Evolutionary conservation across 257 asterid species (phyloP), one percentile per base, ranked within the genome.

Genomic region (Gynochthodes officinalis): DNA sequence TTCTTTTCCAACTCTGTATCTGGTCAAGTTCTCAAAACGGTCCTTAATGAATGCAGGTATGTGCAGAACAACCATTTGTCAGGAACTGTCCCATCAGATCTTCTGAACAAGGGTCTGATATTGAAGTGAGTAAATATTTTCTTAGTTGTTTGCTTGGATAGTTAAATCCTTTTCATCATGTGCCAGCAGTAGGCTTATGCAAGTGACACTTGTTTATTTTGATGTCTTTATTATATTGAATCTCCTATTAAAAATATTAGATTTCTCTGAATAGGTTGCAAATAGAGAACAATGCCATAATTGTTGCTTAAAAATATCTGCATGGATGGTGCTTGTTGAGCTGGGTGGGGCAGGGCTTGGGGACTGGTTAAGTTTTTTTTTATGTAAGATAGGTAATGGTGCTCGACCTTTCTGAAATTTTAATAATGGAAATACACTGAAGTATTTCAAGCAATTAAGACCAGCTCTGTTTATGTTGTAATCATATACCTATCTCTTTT

Each of bases 61-160:
- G 80, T 92, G 78, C 98, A 95, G 80, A 84, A 89, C 85, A 95
- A 95, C 81, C 64, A 58, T 87, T 84, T 95, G 66, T 79, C 88
- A 0, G 99, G 98, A 83, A 73, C 69, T 65, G 81, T 95, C 69
- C 89, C 99, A 6, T 81, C 97, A 21, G 76, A 80, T 67, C 96
- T 95, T 82, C 85, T 84, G 30, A 75, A 80, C 43, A 95, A 87
- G 80, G 84, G 81, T 74, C 80, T 90, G 69, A 71, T 72, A 75
- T 83, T 90, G 48, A 95, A 90, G 99, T 95, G 85, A 78, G 99
- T 92, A 61, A 66, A 67, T 66, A 55, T 66, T 74, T 48, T 54
- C 43, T 25, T 43, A 37, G 32, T 32, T 12, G 44, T 23, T 60
- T 5, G 70, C 21, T 30, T 35, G 11, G n/a, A 50, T 15, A 21